Evolutionary conservation across 116 monocot genomes (phyloP), one percentile per base, ranked within the genome.

Genomic region (Thalassia testudinum): DNA sequence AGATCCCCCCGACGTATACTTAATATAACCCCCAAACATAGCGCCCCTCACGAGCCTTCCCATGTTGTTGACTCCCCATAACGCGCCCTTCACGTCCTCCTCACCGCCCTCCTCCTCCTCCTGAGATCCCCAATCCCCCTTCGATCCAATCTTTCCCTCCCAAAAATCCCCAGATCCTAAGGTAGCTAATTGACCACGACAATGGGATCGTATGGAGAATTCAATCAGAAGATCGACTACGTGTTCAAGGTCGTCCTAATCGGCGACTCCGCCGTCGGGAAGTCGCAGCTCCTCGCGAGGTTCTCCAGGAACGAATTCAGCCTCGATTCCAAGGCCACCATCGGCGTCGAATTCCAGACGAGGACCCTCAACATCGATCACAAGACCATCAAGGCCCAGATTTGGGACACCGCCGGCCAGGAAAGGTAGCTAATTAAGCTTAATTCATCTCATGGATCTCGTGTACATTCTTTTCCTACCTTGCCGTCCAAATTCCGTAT

Each of bases 321-420:
- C 66, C 47, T 83, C 47, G 83, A 83, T n/a, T 83, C 83, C 65
- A 83, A 83, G 66, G 83, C 83, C 65, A 83, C 83, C 59, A 83
- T 83, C 37, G 83, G 88, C 27, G 83, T 82, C 26, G 82, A 82
- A 64, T 82, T 82, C 67, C 78, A 82, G 68, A 82, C 82, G 18
- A 50, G 78, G 42, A 78, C 78, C 11, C 66, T 83, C 61, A 57
- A 51, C 47, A 74, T 89, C 60, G 80, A 89, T 27, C 62, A 72
- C 58, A 89, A 80, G 70, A 79, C 71, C 51, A 66, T 83, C 60
- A 91, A 90, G 75, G 90, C 90, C 51, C 90, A 90, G 73, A 90
- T 90, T 66, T 90, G 90, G 90, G 84, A 90, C 54, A 90, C 90
- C n/a, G 90, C 90, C 27, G 90, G 90, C 18, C 90, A 84, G 67